These are phyloP conservation scores for Pseudonitzschia multiseries DNA, from an alignment of 108 stramenopile genomes.

Conservation along the genomic window DNA sequence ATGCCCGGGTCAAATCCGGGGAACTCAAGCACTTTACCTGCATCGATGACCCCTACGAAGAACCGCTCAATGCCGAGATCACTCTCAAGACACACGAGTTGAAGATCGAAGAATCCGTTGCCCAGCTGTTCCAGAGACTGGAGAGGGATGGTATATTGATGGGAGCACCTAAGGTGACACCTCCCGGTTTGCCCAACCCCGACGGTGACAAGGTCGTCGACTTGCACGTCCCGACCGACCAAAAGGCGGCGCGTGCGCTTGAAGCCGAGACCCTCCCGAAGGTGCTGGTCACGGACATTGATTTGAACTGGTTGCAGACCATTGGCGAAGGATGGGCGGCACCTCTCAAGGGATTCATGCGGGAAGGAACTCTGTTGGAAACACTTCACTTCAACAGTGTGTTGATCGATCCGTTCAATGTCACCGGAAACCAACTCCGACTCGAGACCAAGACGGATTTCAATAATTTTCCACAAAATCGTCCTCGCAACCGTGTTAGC, in stretches of 20 bases:
- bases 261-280: constrained; percentile 92
- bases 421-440: constrained; percentile 80
- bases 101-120: constrained; percentile 89
- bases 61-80: constrained; percentile 89
- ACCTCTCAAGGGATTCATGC: constrained; percentile 98
- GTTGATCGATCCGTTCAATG: constrained; percentile 94
- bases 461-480: constrained; percentile 59
- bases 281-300: constrained; percentile 95
- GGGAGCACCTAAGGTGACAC: constrained; percentile 88
- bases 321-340: constrained; percentile 98
- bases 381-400: constrained; percentile 96
- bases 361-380: constrained; percentile 95
- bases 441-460: constrained; percentile 84
- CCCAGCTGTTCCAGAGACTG: constrained; percentile 83
- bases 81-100: constrained; percentile 90
- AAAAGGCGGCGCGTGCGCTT: constrained; percentile 41
- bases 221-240: constrained; percentile 78
- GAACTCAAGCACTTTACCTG: constrained; percentile 98
- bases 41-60: constrained; percentile 98
- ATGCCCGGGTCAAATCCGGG: constrained; percentile 84
- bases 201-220: constrained; percentile 96
- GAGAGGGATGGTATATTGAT: constrained; percentile 91
- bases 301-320: constrained; percentile 96
- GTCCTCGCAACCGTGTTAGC: constrained; percentile 80
- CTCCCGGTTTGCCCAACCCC: constrained; percentile 92